Evolutionary conservation across 2,329 filamentous ascomycete genomes (phyloP).

Genomic region (Exophiala viscosa): DNA sequence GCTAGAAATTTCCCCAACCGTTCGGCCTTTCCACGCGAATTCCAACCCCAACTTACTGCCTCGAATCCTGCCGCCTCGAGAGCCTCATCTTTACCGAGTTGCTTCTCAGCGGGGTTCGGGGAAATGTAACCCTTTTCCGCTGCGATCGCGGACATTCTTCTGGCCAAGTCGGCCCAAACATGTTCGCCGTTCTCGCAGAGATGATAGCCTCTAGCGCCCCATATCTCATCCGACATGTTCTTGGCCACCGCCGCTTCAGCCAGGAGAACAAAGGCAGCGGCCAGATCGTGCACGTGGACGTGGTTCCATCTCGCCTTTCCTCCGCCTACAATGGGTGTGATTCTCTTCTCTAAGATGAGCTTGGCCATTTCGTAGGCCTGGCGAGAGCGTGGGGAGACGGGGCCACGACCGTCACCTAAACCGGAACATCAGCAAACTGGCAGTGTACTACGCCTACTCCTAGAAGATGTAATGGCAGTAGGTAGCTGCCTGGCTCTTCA

Average conservation of each 20-base stretch:
- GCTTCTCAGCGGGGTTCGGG: conserved; percentile 36
- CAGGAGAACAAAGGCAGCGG: conserved; percentile 51
- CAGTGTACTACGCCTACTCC: not conserved
- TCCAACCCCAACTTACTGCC: conserved; percentile 54
- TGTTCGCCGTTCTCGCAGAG: conserved; percentile 62
- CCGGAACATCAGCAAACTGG: not conserved
- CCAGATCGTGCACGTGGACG: conserved; percentile 59
- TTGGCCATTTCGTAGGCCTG: conserved; percentile 57
- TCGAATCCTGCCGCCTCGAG: conserved; percentile 49
- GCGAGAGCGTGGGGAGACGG: conserved; percentile 50
- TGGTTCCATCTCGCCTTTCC: conserved; percentile 59
- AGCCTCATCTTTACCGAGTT: conserved; percentile 41
- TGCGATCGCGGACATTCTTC: conserved; percentile 55
- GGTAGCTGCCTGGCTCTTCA: not conserved
- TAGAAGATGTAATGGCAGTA: not conserved
- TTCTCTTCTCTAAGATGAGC: conserved; percentile 48
- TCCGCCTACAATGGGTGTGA: conserved; percentile 52
- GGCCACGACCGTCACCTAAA: conserved; percentile 53
- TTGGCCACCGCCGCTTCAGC: conserved; percentile 51
- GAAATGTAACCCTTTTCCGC: conserved; percentile 51
- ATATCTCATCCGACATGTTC: conserved; percentile 35
- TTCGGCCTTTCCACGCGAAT: conserved; percentile 54
- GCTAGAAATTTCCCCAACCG: conserved; percentile 55
- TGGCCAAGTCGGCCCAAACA: conserved; percentile 60
- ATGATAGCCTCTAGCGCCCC: conserved; percentile 54